Percentiles rank a stretch among this genome's conserved stretches.
These are phyloP conservation scores for Penicillium sp. DNA, from an alignment of 2,329 filamentous ascomycete genomes.

Conservation along the genomic window DNA sequence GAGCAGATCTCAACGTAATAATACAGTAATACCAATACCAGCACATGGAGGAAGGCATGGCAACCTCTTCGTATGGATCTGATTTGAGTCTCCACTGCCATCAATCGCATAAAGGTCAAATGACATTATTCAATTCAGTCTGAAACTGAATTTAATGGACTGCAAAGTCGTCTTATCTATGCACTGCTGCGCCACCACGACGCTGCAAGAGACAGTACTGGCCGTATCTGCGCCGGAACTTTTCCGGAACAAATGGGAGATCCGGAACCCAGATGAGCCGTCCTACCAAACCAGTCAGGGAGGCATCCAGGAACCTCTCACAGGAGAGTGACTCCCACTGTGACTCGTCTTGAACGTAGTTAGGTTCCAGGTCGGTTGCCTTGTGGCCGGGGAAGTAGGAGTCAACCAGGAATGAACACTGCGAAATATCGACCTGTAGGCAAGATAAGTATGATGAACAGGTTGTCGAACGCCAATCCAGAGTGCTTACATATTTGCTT, in stretches of 20 bases:
- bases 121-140: neutral
- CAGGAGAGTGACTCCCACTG: conserved; percentile 81
- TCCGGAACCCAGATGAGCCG: conserved; percentile 84
- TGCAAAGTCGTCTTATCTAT: conserved; percentile 7
- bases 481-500: conserved; percentile 74
- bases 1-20: no score
- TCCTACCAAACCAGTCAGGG: conserved; percentile 73
- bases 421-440: conserved; percentile 66
- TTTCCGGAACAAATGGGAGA: conserved; percentile 69
- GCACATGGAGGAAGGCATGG: neutral
- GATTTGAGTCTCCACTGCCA: neutral
- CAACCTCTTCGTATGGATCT: neutral
- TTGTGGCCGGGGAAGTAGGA: conserved; percentile 72
- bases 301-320: conserved; percentile 78
- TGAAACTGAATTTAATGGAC: no score
- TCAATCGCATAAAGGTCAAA: neutral
- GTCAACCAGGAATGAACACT: conserved; percentile 86
- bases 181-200: conserved; percentile 40
- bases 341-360: conserved; percentile 75
- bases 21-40: neutral
- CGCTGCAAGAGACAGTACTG: conserved; percentile 81
- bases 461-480: neutral
- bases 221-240: conserved; percentile 79
- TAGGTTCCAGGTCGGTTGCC: conserved; percentile 74
- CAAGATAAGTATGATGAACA: conserved; percentile 24